A percentile compares a stretch with the other conserved stretches of the same genome.
Evolutionary conservation across 163 green algal species (phyloP).

Genomic region (Chlamydomonas reinhardtii): DNA sequence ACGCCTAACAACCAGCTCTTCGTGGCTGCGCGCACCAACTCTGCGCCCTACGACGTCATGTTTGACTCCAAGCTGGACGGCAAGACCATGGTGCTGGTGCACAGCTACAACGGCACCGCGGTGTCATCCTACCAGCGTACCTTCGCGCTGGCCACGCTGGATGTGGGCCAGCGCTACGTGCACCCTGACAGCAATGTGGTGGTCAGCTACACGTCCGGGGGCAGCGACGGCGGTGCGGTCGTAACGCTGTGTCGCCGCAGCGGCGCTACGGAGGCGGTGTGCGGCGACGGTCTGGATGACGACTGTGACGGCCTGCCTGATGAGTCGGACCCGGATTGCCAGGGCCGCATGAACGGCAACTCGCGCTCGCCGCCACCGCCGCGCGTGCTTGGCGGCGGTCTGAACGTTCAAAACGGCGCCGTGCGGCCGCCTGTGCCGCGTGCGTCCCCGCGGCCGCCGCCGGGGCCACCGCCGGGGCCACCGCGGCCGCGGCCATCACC

Average conservation of each 20-base stretch:
- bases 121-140: background rate
- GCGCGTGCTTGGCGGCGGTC: too few relatives aligned
- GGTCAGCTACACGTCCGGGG: background rate
- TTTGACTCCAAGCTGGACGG: background rate
- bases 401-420: background rate
- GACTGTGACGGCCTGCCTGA: conserved; percentile 19
- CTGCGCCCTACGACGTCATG: background rate
- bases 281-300: conserved; percentile 20
- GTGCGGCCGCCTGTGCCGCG: background rate
- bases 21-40: background rate
- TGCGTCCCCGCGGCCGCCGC: background rate
- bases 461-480: background rate
- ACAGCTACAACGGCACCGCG: conserved; percentile 2
- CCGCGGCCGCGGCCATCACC: background rate
- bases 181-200: background rate
- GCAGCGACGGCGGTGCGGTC: background rate
- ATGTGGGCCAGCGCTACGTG: background rate
- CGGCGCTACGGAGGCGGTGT: background rate
- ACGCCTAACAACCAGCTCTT: background rate
- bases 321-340: background rate
- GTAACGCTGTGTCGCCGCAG: background rate
- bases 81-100: background rate
- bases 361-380: too few relatives aligned
- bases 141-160: background rate
- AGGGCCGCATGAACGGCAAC: background rate